Conservation (phyloP, 2,329 filamentous ascomycete genomes). For the Eurotiales sp. region DNA sequence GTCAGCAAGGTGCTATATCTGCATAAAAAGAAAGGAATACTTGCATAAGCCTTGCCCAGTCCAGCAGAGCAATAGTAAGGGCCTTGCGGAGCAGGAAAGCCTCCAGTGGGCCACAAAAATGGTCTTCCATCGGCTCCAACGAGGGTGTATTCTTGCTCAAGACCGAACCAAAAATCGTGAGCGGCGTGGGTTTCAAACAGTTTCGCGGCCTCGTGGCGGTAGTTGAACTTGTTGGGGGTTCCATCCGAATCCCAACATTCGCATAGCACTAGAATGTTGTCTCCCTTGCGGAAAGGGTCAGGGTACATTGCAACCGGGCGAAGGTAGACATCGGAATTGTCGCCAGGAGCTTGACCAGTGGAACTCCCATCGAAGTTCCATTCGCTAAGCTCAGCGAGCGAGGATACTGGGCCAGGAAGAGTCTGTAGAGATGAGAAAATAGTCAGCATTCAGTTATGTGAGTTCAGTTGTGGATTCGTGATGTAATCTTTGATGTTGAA, state of each 20-base stretch:
- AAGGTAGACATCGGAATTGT: constrained; percentile 97
- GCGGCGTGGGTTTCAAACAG: constrained; percentile 83
- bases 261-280: constrained; percentile 90
- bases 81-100: constrained; percentile 87
- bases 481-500: background rate
- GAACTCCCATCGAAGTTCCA: constrained; percentile 89
- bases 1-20: too few species aligned
- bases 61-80: constrained; percentile 99
- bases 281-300: constrained; percentile 82
- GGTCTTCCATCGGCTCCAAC: constrained; percentile 82
- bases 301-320: constrained; percentile 84
- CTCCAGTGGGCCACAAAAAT: constrained; percentile 84
- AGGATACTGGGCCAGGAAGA: constrained; percentile 55
- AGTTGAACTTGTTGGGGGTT: constrained; percentile 97
- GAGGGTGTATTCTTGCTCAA: constrained; percentile 96
- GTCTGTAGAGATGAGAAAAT: constrained; percentile 48
- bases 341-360: constrained; percentile 84
- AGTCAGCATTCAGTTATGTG: background rate
- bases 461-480: background rate
- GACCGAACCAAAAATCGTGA: constrained; percentile 92
- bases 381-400: constrained; percentile 65
- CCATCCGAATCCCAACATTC: constrained; percentile 95
- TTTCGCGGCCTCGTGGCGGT: constrained; percentile 84
- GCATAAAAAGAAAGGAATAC: too few species aligned
- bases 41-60: constrained; percentile 93